Evolutionary conservation across 2,329 filamentous ascomycete genomes (phyloP).

Genomic region (Alternaria novae-zelandiae): DNA sequence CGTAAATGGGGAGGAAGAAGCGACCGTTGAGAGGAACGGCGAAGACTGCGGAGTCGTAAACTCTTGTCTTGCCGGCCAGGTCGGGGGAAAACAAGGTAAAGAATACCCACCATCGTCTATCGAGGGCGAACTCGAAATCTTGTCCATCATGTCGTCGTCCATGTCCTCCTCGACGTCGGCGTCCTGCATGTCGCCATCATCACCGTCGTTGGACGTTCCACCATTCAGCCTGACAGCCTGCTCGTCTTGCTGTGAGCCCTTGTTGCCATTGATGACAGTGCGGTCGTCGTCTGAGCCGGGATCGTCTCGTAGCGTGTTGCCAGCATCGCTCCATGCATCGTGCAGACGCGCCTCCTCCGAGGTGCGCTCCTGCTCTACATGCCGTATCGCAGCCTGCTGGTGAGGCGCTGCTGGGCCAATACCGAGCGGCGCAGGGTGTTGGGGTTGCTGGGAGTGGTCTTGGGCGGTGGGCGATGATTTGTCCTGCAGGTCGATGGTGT

Average conservation of each 20-base stretch:
- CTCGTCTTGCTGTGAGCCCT: constrained; percentile 35
- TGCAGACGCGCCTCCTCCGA: constrained; percentile 74
- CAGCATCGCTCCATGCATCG: constrained; percentile 55
- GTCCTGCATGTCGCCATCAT: constrained; percentile 64
- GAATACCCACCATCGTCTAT: constrained; percentile 96
- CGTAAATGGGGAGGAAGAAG: constrained; percentile 54
- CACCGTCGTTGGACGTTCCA: constrained; percentile 41
- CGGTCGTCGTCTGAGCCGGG: constrained; percentile 67
- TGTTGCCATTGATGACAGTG: constrained; percentile 31
- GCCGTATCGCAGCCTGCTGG: constrained; percentile 82
- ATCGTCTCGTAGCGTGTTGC: constrained; percentile 48
- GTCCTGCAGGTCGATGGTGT: constrained; percentile 94
- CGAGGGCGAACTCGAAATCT: constrained; percentile 97
- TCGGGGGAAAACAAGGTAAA: constrained; percentile 43
- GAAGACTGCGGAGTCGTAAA: constrained; percentile 50
- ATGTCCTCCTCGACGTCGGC: constrained; percentile 69
- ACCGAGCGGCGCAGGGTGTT: constrained; percentile 58
- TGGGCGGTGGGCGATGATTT: constrained; percentile 81
- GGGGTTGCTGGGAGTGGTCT: constrained; percentile 71
- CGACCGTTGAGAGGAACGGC: constrained; percentile 33
- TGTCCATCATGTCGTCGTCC: constrained; percentile 96
- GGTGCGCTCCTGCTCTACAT: constrained; percentile 75
- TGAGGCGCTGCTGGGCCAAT: constrained; percentile 72
- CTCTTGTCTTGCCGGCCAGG: constrained; percentile 52
- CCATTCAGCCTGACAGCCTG: constrained; percentile 45